Evolutionary conservation across 306 rosid species (phyloP).

Genomic region (Ammopiptanthus mongolicus): DNA sequence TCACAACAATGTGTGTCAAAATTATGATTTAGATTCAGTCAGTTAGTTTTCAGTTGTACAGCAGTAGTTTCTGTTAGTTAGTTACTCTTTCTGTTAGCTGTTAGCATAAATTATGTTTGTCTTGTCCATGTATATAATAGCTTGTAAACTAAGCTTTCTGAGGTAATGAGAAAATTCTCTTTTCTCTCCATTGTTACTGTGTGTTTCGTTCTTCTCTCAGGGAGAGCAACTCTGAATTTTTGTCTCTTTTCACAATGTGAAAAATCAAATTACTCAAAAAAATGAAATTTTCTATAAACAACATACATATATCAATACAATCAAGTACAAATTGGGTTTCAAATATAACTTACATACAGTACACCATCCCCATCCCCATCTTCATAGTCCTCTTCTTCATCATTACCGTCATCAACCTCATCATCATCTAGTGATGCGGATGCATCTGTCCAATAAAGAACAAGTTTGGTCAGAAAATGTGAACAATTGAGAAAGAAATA

Average conservation of each 20-base stretch:
- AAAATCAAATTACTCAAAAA: background rate
- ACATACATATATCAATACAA: background rate
- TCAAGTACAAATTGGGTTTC: background rate
- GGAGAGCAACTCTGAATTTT: too few relatives aligned
- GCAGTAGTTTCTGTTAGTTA: too few relatives aligned
- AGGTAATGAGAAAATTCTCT: too few relatives aligned
- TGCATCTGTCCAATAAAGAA: constrained; percentile 37
- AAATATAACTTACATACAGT: constrained; percentile 50
- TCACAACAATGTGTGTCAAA: constrained; percentile 9
- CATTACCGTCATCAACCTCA: background rate
- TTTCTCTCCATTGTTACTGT: too few relatives aligned
- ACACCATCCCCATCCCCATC: constrained; percentile 42
- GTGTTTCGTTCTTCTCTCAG: too few relatives aligned
- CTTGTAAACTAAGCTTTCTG: too few relatives aligned
- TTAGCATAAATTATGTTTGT: too few relatives aligned
- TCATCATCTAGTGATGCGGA: constrained; percentile 31
- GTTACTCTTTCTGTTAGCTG: too few relatives aligned
- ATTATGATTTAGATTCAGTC: background rate
- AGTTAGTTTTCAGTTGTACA: too few relatives aligned
- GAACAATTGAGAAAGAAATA: background rate
- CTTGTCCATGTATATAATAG: too few relatives aligned
- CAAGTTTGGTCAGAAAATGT: background rate
- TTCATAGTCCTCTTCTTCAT: constrained; percentile 25
- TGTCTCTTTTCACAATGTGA: too few relatives aligned
- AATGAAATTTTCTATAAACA: background rate